Base-by-base conservation (phyloP, 2,329 filamentous ascomycete species). In the Xylaria sp. region DNA sequence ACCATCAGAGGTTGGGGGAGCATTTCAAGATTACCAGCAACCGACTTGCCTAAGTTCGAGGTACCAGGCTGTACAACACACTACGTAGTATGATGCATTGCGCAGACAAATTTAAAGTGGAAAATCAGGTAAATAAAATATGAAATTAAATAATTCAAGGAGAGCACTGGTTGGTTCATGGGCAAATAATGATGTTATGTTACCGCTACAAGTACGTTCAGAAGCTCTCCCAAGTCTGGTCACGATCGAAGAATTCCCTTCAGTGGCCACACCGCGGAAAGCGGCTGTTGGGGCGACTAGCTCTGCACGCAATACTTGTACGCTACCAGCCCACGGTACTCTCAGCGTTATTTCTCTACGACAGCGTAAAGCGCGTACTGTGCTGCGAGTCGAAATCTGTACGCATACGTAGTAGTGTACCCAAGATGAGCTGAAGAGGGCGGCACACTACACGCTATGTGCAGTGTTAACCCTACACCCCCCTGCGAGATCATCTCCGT, bases 201-300 rank as follows among this genome's bases (percentile, higher is more conserved):
- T 61, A 54, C 48, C 54, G 54, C 37, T 51, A 42, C 32, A 59
- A n/a, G 72, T 69, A 71, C 13, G 51, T 25, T 9, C 27, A 54
- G 70, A 66, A 65, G 67, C 70, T 70, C 71, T 73, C 63, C 61
- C 55, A 27, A 63, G 59, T 48, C 58, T 54, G 59, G 65, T 71
- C 63, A 72, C 69, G 60, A 69, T 72, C 63, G 57, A 60, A 48
- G 69, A 65, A 60, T 68, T 65, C 64, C 63, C 48, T 67, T 71
- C 73, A 72, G 74, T 67, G 65, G 70, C 75, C 69, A 75, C 73
- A 72, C 75, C 75, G 75, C 75, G 75, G 75, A 76, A 74, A 74
- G 74, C 75, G n/a, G 44, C 69, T 66, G 37, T 44, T 66, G 42
- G 57, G 54, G 53, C 16, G 64, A 68, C 59, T 65, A 50, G 51